These are phyloP conservation scores for Xylariaceae sp. DNA, from an alignment of 2,329 filamentous ascomycete species.

Conservation along the genomic window DNA sequence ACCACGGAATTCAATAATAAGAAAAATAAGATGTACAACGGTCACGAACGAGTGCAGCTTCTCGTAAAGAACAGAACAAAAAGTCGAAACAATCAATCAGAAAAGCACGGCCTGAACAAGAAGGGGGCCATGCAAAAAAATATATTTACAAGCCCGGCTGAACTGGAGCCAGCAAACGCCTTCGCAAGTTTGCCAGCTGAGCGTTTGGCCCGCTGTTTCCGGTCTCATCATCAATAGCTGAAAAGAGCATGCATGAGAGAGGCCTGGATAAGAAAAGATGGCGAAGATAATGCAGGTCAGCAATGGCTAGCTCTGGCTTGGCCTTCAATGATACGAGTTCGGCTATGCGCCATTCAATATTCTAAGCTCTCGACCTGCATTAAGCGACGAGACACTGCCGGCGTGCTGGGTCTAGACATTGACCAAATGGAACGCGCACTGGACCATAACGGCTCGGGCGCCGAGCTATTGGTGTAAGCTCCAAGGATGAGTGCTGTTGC, in stretches of 20 bases:
- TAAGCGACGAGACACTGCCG: slow-evolving; percentile 16
- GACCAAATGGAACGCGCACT: slow-evolving; percentile 11
- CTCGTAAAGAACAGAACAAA: background rate
- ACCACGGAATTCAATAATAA: no score
- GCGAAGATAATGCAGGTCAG: background rate
- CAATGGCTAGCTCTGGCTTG: slow-evolving; percentile 14
- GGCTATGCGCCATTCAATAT: slow-evolving; percentile 21
- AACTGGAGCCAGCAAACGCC: background rate
- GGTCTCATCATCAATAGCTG: slow-evolving; percentile 14
- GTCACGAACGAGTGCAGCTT: background rate
- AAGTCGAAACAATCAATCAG: background rate
- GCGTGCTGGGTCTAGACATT: slow-evolving; percentile 10
- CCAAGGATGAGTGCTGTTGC: background rate
- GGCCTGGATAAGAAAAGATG: slow-evolving; percentile 16
- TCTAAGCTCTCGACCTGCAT: slow-evolving; percentile 2
- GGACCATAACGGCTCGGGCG: background rate
- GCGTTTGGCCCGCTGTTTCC: slow-evolving; percentile 8
- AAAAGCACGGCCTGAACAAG: background rate
- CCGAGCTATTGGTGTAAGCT: slow-evolving; percentile 6
- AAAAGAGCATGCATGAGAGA: slow-evolving; percentile 11
- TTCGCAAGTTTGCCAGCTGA: slow-evolving; percentile 5
- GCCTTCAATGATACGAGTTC: slow-evolving; percentile 18
- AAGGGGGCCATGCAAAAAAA: slow-evolving; percentile 10
- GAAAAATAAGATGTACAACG: background rate
- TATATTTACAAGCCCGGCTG: slow-evolving; percentile 2